These are phyloP conservation scores for Fusarium sterilihyphosum DNA, from an alignment of 2,329 filamentous ascomycete genomes.

Conservation along the genomic window DNA sequence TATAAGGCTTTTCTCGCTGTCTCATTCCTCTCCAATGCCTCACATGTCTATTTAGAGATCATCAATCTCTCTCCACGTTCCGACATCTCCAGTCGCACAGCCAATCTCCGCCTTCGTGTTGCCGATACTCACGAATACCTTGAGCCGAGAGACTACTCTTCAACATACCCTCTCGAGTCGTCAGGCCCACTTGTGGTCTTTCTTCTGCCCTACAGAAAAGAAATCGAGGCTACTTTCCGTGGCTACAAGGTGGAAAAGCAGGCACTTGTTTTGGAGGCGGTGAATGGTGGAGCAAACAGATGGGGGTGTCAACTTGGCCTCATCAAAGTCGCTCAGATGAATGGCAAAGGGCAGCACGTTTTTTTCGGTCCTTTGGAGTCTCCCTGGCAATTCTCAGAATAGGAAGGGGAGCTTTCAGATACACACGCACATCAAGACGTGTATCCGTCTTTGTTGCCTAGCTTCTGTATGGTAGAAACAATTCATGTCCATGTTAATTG, in stretches of 20 bases:
- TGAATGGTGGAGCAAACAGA: background rate
- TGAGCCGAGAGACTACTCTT: fast-evolving
- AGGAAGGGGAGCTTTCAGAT: too few species aligned
- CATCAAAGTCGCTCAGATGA: background rate
- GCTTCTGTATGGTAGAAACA: too few species aligned
- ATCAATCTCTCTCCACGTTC: too few species aligned
- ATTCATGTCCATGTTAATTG: too few species aligned
- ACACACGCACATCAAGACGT: too few species aligned
- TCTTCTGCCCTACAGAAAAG: background rate
- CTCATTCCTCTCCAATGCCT: background rate
- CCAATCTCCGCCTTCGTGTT: background rate
- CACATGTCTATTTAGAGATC: too few species aligned
- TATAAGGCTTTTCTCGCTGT: fast-evolving
- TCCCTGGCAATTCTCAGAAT: background rate
- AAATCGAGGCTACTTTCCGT: background rate
- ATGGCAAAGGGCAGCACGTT: background rate
- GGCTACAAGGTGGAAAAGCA: background rate
- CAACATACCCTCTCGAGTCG: fast-evolving
- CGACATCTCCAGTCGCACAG: background rate
- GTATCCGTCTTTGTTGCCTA: too few species aligned
- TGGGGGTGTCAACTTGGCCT: fast-evolving
- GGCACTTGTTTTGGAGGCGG: background rate
- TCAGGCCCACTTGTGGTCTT: background rate
- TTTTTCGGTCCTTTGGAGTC: background rate
- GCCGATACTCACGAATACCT: background rate